phyloP scores from a whole-genome alignment of 768 basidiomycete species.

The Termitomyces eurrhizus region DNA sequence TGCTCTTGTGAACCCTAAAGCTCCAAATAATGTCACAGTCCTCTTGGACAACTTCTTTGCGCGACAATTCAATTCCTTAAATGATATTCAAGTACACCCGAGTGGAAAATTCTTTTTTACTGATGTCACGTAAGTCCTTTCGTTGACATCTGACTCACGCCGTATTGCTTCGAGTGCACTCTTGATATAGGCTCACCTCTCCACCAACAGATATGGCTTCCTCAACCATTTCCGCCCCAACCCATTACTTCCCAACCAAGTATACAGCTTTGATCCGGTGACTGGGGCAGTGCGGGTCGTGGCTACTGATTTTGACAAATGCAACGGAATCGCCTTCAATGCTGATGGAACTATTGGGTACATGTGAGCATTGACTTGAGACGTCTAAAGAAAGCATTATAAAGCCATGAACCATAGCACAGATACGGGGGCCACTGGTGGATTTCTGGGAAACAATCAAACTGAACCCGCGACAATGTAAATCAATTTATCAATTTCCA shows the following conservation, averaged over 20 bases:
- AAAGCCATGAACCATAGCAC: slow-evolving; percentile 27
- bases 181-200: not conserved
- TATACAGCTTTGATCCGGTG: slow-evolving; percentile 70
- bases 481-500: slow-evolving; percentile 17
- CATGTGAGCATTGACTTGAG: slow-evolving; percentile 33
- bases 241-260: slow-evolving; percentile 68
- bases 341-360: slow-evolving; percentile 62
- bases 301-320: slow-evolving; percentile 70
- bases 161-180: not conserved
- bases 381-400: not conserved
- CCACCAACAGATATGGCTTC: slow-evolving; percentile 51
- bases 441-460: slow-evolving; percentile 41
- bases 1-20: slow-evolving; percentile 57
- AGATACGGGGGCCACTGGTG: slow-evolving; percentile 50
- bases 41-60: slow-evolving; percentile 79
- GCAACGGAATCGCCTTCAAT: slow-evolving; percentile 76
- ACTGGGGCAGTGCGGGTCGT: slow-evolving; percentile 66
- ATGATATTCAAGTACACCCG: slow-evolving; percentile 75
- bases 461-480: slow-evolving; percentile 68
- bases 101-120: slow-evolving; percentile 74
- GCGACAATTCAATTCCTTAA: slow-evolving; percentile 78
- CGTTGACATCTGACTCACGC: not conserved
- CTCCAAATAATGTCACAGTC: slow-evolving; percentile 65
- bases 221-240: slow-evolving; percentile 61
- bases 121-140: slow-evolving; percentile 51